These are phyloP conservation scores for Primulina tabacum DNA, from an alignment of 257 asterid species.

Conservation along the genomic window DNA sequence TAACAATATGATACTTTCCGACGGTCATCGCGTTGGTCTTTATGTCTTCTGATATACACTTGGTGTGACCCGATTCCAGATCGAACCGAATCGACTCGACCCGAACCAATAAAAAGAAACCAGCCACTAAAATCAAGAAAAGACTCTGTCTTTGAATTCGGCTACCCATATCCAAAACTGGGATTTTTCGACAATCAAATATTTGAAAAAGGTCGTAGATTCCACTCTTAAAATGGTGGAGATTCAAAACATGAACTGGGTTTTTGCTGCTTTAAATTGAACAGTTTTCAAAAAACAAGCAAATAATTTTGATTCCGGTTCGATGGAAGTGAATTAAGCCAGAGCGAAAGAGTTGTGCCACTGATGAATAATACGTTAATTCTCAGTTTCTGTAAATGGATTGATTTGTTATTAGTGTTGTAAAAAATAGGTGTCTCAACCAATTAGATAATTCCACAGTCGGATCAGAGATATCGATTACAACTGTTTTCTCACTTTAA, in stretches of 20 bases:
- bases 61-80: conserved; percentile 68
- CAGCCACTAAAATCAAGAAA: conserved; percentile 26
- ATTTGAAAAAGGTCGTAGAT: neutral
- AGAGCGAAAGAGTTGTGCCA: neutral
- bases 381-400: neutral
- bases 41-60: conserved; percentile 87
- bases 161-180: conserved; percentile 18
- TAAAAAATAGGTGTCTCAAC: neutral
- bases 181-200: neutral
- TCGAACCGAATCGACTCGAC: conserved; percentile 71
- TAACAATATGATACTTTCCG: conserved; percentile 49
- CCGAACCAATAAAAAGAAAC: conserved; percentile 31
- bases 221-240: neutral
- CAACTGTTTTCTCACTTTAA: too few relatives aligned
- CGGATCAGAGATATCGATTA: neutral
- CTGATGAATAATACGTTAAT: neutral
- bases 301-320: neutral
- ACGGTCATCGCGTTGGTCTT: conserved; percentile 61
- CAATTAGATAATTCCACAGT: neutral
- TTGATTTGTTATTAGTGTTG: neutral
- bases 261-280: neutral
- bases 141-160: conserved; percentile 26
- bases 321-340: neutral
- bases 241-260: neutral
- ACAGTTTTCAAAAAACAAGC: neutral